Base-by-base conservation (phyloP, 1,284 basidiomycete genomes). In the Microbotryum silenes-acaulis region DNA sequence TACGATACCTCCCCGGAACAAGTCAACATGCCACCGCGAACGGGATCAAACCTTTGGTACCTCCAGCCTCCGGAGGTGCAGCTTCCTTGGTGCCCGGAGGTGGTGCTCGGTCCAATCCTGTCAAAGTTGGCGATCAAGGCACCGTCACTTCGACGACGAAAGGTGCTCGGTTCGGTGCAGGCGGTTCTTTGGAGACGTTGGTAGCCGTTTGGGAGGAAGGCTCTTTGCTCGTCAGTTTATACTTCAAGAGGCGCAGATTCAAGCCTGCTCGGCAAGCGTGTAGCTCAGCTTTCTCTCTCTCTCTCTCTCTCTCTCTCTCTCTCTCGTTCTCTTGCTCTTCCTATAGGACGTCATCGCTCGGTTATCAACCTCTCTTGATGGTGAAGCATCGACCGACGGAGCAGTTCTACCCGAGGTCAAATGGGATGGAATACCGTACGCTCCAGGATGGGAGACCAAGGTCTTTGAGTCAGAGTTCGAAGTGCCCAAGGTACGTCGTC, bases 371-470 rank as follows among this genome's bases (percentile, higher is more conserved):
- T 81, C 84, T 68, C 79, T 83, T 8, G 85, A 88, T 76, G 79
- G 82, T 47, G 76, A 68, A 14, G 63, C 70, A 33, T 57, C 67
- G 20, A 71, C 75, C 12, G 46, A 69, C 12, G 74, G 70, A 74
- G 78, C 60, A 78, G 79, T 78, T 73, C 75, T 89, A 31, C 87
- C 88, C 7, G 79, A 80, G 63, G 84, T 88, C 58, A 79, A 83
- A 18, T 96, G 91, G 89, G 79, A 86, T 50, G 87, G 88, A 68
- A 82, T 97, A 55, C 86, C 84, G 0, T 91, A 86, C 70, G 89
- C 89, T 45, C 81, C 90, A 70, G 92, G 84, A 82, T 82, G 81
- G 49, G 87, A 91, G 58, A 75, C 81, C 37, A 78, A 87, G 54
- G 80, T 79, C 7, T 82, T 81, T 60, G 81, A 88, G 56, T 81